Base-by-base conservation (phyloP, 2,329 filamentous ascomycete species). In the Pseudodiploospora longispora region DNA sequence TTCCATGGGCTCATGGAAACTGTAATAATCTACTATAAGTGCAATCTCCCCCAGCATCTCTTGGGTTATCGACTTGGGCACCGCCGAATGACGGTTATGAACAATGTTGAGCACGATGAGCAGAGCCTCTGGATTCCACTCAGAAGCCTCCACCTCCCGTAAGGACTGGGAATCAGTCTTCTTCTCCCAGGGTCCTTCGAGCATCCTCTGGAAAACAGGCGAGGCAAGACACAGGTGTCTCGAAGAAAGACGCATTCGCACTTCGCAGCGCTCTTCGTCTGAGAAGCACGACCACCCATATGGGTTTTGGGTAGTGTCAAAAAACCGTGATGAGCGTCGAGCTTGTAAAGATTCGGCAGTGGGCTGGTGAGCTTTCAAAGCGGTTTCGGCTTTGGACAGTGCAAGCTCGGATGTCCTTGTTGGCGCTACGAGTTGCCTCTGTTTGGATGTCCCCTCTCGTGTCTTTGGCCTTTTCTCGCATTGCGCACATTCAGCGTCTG, bases 91-190 rank as follows among this genome's bases (percentile, higher is more conserved):
- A 4, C 60, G 62, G 36, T 65, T 59, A 51, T 75, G 72, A 6
- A 75, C 55, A 6, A 70, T 65, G 42, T 70, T 64, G 41, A 74
- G 55, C 1, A 73, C 40, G 27, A 66, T 63, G 6, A 61, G 54
- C 3, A 73, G 58, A 0, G 68, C 66, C 8, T 64, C 55, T 4
- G 56, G 48, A 43, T 73, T 62, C 41, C 60, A 57, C 8, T 38
- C 31, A 9, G 44, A 36, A 27, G 40, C 37, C 6, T n/a, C 34
- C 10, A 47, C 2, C 2, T 48, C 46, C 27, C 50, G 42, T 5
- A 30, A 10, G 27, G 35, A 40, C 3, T 30, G 37, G 4, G 34
- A 6, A 12, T 36, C n/a, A 1, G 30, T 6, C 3, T 47, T 46
- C 12, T 36, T 40, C 27, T 51, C 49, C 48, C 44, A 48, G 9